A percentile compares a stretch with the other conserved stretches of the same genome.
Evolutionary conservation across 371 early-diverging fungal species (phyloP).

Genomic region (Rhizomucor pusillus): DNA sequence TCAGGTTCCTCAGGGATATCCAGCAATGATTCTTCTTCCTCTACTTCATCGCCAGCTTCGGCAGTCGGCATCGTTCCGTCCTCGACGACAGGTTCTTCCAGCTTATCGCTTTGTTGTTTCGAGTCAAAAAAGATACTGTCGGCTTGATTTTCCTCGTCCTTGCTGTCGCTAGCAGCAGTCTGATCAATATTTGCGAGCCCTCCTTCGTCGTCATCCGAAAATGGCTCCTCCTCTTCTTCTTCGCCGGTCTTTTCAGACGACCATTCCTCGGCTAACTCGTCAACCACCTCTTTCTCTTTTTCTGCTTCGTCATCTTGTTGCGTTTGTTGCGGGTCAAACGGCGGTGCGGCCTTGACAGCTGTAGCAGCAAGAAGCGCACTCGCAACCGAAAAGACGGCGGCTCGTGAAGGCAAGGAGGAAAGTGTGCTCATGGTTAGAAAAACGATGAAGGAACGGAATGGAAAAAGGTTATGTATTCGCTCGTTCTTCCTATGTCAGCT

Average conservation of each 20-base stretch:
- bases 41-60: no score
- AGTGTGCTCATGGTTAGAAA: no score
- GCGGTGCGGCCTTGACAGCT: not conserved
- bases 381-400: not conserved
- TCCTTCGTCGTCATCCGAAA: not conserved
- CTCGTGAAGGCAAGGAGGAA: no score
- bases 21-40: no score
- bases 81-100: no score
- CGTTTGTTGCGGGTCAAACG: not conserved
- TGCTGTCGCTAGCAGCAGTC: not conserved
- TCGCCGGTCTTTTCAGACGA: conserved; percentile 1
- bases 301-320: not conserved
- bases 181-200: no score
- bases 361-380: not conserved
- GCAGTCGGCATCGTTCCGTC: no score
- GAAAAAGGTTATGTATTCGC: no score
- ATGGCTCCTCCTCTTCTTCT: not conserved
- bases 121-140: not conserved
- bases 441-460: no score
- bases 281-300: conserved; percentile 2
- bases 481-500: no score
- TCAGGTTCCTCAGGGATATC: not conserved
- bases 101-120: not conserved
- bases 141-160: not conserved
- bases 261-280: conserved; percentile 13